Evolutionary conservation across 192 early-diverging fungal species (phyloP).

Genomic region (Gaertneriomyces sp.): DNA sequence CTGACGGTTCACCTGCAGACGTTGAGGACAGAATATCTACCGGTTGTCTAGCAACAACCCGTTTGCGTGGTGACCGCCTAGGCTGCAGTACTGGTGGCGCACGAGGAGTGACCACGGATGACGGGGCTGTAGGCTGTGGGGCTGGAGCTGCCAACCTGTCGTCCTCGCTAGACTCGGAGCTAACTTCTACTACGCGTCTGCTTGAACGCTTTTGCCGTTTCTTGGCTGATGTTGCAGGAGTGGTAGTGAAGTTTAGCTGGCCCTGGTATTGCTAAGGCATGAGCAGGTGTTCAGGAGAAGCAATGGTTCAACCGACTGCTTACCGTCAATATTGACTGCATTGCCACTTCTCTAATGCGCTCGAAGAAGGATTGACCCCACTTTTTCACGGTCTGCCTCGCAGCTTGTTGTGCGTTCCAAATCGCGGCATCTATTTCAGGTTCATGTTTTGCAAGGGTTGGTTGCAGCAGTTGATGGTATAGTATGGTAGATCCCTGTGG

Average conservation of each 20-base stretch:
- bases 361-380: conserved; percentile 1
- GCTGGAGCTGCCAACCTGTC: background rate
- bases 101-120: conserved; percentile 1
- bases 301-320: background rate
- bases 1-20: no score
- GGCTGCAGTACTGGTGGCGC: background rate
- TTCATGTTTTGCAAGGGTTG: conserved; percentile 17
- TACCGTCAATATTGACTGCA: conserved; percentile 10
- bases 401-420: conserved; percentile 15
- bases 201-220: background rate
- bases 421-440: conserved; percentile 27
- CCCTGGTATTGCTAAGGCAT: no score
- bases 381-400: conserved; percentile 9
- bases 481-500: conserved; percentile 14
- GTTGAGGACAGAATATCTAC: no score
- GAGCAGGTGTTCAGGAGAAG: no score
- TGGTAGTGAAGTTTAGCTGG: background rate
- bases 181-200: background rate
- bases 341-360: conserved; percentile 1
- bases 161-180: background rate
- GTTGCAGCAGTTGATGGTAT: conserved; percentile 19
- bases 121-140: background rate
- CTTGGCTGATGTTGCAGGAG: background rate
- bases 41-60: background rate
- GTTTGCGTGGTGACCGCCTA: conserved; percentile 5